A percentile compares a stretch with the other conserved stretches of the same genome.
These are phyloP conservation scores for Trichothecium sympodiale DNA, from an alignment of 2,329 filamentous ascomycete genomes.

Conservation along the genomic window DNA sequence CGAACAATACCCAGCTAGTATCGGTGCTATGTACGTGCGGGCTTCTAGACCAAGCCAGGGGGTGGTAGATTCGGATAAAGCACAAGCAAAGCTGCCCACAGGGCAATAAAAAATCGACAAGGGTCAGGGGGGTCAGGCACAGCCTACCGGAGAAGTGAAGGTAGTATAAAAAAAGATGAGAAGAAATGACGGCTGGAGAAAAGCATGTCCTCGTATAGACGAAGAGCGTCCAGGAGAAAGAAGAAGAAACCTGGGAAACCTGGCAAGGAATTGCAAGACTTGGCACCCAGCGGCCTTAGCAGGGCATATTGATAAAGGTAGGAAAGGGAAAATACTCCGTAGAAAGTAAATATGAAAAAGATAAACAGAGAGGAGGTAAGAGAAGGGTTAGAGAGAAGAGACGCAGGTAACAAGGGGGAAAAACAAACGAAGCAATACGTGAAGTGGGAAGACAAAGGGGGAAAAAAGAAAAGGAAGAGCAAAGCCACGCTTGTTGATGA, in stretches of 20 bases:
- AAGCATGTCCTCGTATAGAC: conserved; percentile 12
- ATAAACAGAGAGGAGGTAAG: conserved; percentile 1
- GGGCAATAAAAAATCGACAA: conserved; percentile 4
- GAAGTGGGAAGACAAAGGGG: conserved; percentile 2
- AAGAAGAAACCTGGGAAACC: conserved; percentile 45
- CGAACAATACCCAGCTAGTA: too few species aligned
- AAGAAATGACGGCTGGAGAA: conserved; percentile 7
- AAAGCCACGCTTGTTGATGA: conserved; percentile 11
- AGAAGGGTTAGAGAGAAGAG: not conserved
- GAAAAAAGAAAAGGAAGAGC: conserved; percentile 3
- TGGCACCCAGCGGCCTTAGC: conserved; percentile 2
- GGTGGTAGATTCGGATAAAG: conserved; percentile 13
- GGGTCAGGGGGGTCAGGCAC: conserved; percentile 3
- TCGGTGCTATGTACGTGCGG: too few species aligned
- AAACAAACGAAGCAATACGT: conserved; percentile 4
- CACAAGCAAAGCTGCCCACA: conserved; percentile 1
- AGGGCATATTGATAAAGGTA: conserved; percentile 9
- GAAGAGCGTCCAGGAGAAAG: conserved; percentile 26
- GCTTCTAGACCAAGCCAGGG: conserved; percentile 1
- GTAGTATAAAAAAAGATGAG: conserved; percentile 5
- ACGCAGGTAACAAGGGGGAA: conserved; percentile 2
- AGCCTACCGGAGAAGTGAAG: too few species aligned
- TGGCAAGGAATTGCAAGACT: conserved; percentile 9
- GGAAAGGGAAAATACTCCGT: conserved; percentile 12
- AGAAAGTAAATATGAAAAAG: conserved; percentile 6